Evolutionary conservation across 345 rosid species (phyloP).

Genomic region (Raphanus sativus): DNA sequence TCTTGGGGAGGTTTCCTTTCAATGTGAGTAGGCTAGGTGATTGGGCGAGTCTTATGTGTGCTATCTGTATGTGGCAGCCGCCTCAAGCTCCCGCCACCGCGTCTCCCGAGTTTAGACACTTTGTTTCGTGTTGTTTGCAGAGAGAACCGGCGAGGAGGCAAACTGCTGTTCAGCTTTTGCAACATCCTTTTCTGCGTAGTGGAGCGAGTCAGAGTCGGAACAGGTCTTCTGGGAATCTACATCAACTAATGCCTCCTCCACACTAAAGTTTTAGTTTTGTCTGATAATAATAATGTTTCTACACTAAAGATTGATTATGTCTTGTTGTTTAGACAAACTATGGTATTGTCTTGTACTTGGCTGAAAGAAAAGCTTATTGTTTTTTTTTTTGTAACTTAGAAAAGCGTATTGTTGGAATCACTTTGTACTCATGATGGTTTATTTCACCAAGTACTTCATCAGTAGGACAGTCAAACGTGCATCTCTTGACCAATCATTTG

Average conservation of each 20-base stretch:
- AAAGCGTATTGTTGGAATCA: neutral
- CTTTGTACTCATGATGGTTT: neutral
- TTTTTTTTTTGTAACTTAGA: no score
- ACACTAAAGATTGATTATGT: neutral
- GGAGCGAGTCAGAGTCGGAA: constrained; percentile 44
- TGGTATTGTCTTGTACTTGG: neutral
- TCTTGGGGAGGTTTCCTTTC: constrained; percentile 82
- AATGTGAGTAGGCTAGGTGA: constrained; percentile 71
- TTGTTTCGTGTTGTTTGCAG: constrained; percentile 79
- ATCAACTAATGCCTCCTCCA: constrained; percentile 80
- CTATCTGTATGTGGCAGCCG: constrained; percentile 84
- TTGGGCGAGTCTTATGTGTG: constrained; percentile 95
- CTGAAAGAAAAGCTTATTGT: neutral
- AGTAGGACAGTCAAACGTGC: neutral
- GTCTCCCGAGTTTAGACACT: constrained; percentile 65
- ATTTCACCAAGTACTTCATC: neutral
- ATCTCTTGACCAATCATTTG: neutral
- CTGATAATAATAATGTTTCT: neutral
- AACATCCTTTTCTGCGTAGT: constrained; percentile 73
- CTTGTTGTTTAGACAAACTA: neutral
- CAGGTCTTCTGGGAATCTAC: constrained; percentile 58
- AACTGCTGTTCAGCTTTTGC: constrained; percentile 59
- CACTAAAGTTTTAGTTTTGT: constrained; percentile 21
- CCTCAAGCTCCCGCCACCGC: constrained; percentile 79
- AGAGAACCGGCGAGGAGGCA: constrained; percentile 72